phyloP scores from a whole-genome alignment of 2,329 filamentous ascomycete species.

The Cryphonectria japonica region DNA sequence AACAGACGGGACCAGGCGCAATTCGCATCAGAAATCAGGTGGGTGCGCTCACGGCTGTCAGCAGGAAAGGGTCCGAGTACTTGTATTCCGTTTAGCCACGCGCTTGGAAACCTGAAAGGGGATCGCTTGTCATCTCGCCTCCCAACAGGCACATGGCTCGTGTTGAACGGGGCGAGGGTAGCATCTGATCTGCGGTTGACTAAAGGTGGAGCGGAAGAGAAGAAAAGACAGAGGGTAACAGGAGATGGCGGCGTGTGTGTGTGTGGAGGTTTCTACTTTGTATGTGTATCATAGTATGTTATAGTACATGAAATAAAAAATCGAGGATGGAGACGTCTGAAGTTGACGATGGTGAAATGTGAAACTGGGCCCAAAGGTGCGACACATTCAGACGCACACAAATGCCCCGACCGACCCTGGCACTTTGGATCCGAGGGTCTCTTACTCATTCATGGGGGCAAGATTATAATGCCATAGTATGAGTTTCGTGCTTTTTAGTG shows the following conservation, averaged over 20 bases:
- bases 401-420: not conserved
- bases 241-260: too few relatives aligned
- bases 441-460: not conserved
- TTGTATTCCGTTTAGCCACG: not conserved
- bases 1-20: not conserved
- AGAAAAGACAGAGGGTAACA: not conserved
- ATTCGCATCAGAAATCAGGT: not conserved
- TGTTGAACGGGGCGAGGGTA: not conserved
- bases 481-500: too few relatives aligned
- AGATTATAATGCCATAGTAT: too few relatives aligned
- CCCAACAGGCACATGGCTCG: not conserved
- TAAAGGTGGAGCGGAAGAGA: not conserved
- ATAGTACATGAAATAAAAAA: too few relatives aligned
- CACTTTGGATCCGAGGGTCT: not conserved
- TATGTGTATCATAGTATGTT: not conserved
- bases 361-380: not conserved
- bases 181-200: not conserved
- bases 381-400: not conserved
- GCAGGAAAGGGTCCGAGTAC: too few relatives aligned
- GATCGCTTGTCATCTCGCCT: not conserved
- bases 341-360: not conserved
- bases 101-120: not conserved
- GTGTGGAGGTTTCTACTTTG: too few relatives aligned
- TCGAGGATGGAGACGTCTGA: not conserved
- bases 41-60: too few relatives aligned